Base-by-base conservation (phyloP, 768 basidiomycete genomes). In the Wakefieldia striispora region DNA sequence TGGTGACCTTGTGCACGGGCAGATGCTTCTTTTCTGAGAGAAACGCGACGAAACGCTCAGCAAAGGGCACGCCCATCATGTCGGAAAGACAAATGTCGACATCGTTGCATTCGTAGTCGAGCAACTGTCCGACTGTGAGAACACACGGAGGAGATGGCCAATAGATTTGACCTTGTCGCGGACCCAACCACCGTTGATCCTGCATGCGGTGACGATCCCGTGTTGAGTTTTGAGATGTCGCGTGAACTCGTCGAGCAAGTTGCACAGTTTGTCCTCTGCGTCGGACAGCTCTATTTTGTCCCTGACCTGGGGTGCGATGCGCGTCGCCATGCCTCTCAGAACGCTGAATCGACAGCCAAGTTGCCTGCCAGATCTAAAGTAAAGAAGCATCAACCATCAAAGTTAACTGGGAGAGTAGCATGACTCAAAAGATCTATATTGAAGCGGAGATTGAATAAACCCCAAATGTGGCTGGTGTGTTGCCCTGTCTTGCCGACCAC, bases 101-200 rank as follows among this genome's bases (percentile, higher is more conserved):
- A 60, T 99, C 97, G 65, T 91, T 83, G 58, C 89, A 91, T 45
- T 89, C 73, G 16, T 79, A 75, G 11, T 85, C 86, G 31, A 98
- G 77, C 39, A 98, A 74, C 97, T 93, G 49, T 50, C 45, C 42
- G 52, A 17, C 24, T 13, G 55, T 56, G 50, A 65, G 50, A 47
- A 57, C 44, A 57, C 45, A 21, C 51, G 35, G 16, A 8, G 43
- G 33, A 36, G 26, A 43, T 33, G 51, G 56, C 16, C 61, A 33
- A 29, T 17, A 4, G 23, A 66, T 72, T n/a, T 58, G 52, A 94
- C 95, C 85, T 99, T 99, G 69, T 99, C 97, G 61, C 97, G 77
- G 39, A 98, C 97, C 97, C 97, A 99, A 17, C 97, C 97, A 16
- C 97, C 97, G 11, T 94, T 97, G 40, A 99, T 90, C 57, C 97